These are phyloP conservation scores for Colletotrichum filicis DNA, from an alignment of 2,329 filamentous ascomycete genomes.

Conservation along the genomic window DNA sequence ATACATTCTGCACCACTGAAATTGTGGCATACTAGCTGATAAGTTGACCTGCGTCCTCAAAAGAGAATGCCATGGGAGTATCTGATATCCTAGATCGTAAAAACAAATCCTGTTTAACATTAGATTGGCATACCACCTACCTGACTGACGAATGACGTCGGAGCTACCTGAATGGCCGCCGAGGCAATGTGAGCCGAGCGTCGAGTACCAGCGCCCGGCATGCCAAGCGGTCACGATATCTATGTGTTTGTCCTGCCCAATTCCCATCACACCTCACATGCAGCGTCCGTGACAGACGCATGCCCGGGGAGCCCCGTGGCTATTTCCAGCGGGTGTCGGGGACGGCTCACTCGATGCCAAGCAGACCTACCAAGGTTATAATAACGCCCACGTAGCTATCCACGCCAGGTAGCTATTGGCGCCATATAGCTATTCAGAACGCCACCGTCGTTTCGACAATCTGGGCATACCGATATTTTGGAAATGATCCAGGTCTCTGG, in stretches of 20 bases:
- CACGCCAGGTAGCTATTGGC: background rate
- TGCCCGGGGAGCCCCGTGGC: background rate
- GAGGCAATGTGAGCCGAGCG: background rate
- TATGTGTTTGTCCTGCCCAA: background rate
- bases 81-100: background rate
- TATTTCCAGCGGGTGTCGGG: background rate
- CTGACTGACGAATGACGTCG: background rate
- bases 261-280: background rate
- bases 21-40: no score
- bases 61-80: no score
- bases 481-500: background rate
- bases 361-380: background rate
- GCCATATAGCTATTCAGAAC: background rate
- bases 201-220: background rate
- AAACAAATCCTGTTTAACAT: background rate
- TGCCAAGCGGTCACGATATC: background rate
- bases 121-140: no score
- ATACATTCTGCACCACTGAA: no score
- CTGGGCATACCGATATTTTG: background rate
- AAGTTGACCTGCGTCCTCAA: no score
- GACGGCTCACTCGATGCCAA: background rate
- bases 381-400: no score
- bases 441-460: background rate
- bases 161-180: background rate
- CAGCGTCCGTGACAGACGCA: background rate